phyloP scores from a whole-genome alignment of 116 monocot genomes.

The Cymodocea nodosa region DNA sequence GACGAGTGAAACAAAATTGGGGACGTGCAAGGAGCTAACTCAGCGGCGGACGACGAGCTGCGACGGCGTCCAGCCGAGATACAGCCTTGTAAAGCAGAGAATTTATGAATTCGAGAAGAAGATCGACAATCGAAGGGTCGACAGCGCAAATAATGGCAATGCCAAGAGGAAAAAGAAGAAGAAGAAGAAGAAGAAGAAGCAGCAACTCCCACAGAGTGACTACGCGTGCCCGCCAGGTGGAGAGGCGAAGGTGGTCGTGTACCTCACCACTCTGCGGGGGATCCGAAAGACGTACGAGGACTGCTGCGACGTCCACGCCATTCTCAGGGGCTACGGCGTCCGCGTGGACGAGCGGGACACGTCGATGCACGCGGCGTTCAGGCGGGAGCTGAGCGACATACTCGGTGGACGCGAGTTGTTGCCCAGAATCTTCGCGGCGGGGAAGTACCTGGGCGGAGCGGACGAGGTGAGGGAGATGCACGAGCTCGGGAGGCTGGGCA shows the following conservation, averaged over 20 bases:
- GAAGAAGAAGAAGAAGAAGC: not conserved
- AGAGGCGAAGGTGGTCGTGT: slow-evolving; percentile 40
- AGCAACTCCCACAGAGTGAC: not conserved
- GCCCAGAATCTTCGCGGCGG: slow-evolving; percentile 35
- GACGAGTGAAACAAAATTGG: not conserved
- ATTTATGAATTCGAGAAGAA: slow-evolving; percentile 42
- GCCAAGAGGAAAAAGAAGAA: slow-evolving; percentile 15
- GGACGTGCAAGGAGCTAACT: not conserved
- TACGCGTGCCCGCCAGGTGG: slow-evolving; percentile 12
- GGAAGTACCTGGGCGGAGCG: slow-evolving; percentile 39
- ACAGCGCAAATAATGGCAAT: no score
- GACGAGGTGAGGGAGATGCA: slow-evolving; percentile 68
- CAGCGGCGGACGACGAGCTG: not conserved
- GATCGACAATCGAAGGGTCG: slow-evolving; percentile 10
- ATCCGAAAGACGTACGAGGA: slow-evolving; percentile 73
- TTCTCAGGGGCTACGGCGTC: slow-evolving; percentile 47
- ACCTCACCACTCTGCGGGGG: slow-evolving; percentile 69
- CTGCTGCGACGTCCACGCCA: slow-evolving; percentile 29
- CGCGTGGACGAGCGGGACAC: slow-evolving; percentile 67
- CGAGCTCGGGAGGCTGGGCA: slow-evolving; percentile 38
- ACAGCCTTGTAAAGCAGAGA: slow-evolving; percentile 37
- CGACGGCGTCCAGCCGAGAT: not conserved
- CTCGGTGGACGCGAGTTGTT: slow-evolving; percentile 19
- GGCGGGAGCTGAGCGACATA: slow-evolving; percentile 36
- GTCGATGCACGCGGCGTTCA: slow-evolving; percentile 60